phyloP scores from a whole-genome alignment of 1,284 basidiomycete species.

The Coniophora puteana region DNA sequence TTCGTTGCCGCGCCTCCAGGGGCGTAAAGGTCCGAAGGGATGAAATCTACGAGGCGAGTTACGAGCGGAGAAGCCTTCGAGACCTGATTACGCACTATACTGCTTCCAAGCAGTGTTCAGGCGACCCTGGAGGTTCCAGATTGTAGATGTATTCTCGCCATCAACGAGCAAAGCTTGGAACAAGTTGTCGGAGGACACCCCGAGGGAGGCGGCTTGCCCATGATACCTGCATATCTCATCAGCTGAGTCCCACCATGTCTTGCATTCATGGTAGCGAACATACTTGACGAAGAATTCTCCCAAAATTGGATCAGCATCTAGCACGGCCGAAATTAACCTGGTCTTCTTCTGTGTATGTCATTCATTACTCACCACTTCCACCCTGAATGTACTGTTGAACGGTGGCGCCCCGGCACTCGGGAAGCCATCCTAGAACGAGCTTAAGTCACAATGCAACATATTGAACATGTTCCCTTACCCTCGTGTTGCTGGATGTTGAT shows the following conservation, averaged over 20 bases:
- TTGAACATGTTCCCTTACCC: constrained; percentile 31
- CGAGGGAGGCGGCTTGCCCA: constrained; percentile 40
- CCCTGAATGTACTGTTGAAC: constrained; percentile 53
- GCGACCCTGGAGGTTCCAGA: constrained; percentile 64
- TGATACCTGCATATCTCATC: constrained; percentile 36
- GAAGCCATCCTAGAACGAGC: constrained; percentile 48
- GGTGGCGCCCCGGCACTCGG: constrained; percentile 56
- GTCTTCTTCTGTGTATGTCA: neutral
- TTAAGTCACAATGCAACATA: neutral
- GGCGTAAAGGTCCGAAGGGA: constrained; percentile 49
- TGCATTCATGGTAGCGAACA: constrained; percentile 9
- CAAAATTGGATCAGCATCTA: constrained; percentile 62
- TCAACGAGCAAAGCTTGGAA: constrained; percentile 55
- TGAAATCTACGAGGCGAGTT: constrained; percentile 33
- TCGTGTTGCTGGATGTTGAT: constrained; percentile 66
- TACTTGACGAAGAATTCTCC: constrained; percentile 67
- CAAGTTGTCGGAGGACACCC: constrained; percentile 43
- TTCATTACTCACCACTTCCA: constrained; percentile 50
- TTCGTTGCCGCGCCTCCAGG: constrained; percentile 56
- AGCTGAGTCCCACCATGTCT: neutral
- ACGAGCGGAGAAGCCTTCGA: neutral
- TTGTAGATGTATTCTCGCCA: constrained; percentile 52
- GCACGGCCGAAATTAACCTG: neutral
- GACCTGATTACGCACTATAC: constrained; percentile 30
- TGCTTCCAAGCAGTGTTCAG: constrained; percentile 56